A percentile compares a stretch with the other conserved stretches of the same genome.
Conservation (phyloP, 177 flowering plant species). For the Vitis hybrid region DNA sequence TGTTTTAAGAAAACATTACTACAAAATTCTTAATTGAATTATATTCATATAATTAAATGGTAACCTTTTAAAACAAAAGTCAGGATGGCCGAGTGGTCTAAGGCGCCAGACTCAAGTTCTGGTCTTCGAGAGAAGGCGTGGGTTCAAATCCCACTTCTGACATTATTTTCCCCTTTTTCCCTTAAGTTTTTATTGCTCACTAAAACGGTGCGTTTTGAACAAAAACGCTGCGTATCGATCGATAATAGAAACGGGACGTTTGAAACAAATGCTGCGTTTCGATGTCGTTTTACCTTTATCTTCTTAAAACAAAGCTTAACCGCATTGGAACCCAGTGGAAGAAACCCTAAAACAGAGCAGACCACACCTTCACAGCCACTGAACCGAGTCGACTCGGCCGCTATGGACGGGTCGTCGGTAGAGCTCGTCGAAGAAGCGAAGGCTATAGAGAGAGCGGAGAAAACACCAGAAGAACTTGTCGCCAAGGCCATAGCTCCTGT, state of each 20-base stretch:
- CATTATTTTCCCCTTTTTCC: not conserved
- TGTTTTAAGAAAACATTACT: no score
- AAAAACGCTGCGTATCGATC: not conserved
- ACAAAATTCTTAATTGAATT: no score
- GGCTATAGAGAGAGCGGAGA: no score
- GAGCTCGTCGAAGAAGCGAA: constrained; percentile 3
- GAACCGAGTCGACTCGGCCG: not conserved
- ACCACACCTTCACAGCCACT: not conserved
- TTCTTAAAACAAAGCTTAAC: not conserved
- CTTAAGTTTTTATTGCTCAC: not conserved
- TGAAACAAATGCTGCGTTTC: not conserved
- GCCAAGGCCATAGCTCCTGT: constrained; percentile 86
- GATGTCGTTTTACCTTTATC: not conserved
- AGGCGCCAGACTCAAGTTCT: constrained; percentile 77
- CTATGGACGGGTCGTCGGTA: constrained; percentile 2
- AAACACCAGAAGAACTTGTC: constrained; percentile 62
- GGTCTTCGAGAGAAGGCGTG: constrained; percentile 60
- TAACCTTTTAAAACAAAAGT: not conserved
- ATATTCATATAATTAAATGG: no score
- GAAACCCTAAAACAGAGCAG: not conserved
- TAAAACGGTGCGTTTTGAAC: not conserved
- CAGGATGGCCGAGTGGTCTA: constrained; percentile 76
- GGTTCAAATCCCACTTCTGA: constrained; percentile 61
- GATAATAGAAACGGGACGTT: no score
- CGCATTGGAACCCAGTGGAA: not conserved